Percentiles rank a stretch among this genome's conserved stretches.
Conservation (phyloP, 139 green algal species). For the Asterochloris sp. region DNA sequence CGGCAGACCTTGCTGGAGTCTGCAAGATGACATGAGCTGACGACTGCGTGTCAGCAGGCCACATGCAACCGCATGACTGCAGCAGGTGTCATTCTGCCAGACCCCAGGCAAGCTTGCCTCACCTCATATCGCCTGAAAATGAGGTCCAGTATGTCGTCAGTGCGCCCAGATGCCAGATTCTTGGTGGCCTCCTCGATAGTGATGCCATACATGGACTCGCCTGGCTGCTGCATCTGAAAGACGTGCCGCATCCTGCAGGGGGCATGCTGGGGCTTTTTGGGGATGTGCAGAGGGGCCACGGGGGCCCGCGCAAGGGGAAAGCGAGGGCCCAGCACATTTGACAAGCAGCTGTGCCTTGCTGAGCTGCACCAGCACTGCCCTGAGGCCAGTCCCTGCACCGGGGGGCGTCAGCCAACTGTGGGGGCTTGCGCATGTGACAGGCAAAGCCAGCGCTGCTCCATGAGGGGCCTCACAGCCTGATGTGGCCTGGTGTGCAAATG, state of each 20-base stretch:
- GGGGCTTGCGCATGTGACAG: constrained; percentile 2
- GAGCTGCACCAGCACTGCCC: neutral
- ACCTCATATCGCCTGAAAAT: constrained; percentile 24
- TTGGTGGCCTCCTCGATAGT: constrained; percentile 23
- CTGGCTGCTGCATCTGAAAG: constrained; percentile 24
- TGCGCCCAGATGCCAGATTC: constrained; percentile 19
- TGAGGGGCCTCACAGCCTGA: too few species aligned
- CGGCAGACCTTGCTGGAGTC: too few species aligned
- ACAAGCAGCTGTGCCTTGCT: neutral
- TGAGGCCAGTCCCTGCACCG: neutral
- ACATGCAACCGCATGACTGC: constrained; percentile 3
- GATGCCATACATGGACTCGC: constrained; percentile 16
- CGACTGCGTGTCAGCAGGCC: too few species aligned
- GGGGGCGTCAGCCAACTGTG: neutral
- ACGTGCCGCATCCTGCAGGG: constrained; percentile 19
- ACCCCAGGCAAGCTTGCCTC: neutral
- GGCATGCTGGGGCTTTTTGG: neutral
- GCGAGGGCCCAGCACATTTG: neutral
- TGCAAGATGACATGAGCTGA: too few species aligned
- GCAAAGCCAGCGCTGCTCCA: neutral
- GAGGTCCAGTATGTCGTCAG: constrained; percentile 39
- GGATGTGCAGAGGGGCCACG: neutral
- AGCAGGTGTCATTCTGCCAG: neutral
- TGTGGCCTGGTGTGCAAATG: too few species aligned
- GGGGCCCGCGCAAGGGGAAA: neutral